These are phyloP conservation scores for Glycine soja DNA, from an alignment of 306 rosid species.

Conservation along the genomic window DNA sequence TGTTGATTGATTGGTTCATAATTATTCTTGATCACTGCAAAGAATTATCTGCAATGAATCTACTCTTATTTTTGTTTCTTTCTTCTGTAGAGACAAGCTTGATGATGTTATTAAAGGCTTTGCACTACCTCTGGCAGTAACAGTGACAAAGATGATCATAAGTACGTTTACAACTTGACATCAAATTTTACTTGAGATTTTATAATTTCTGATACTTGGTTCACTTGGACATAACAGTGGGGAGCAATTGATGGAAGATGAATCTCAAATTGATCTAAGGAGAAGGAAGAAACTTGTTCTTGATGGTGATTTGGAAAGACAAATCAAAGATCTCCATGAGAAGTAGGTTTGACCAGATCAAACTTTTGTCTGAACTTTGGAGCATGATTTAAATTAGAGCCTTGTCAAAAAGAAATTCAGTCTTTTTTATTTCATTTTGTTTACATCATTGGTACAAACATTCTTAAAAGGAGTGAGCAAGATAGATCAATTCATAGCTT, in stretches of 20 bases:
- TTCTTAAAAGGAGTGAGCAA: conserved; percentile 2
- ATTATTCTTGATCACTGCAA: too few species aligned
- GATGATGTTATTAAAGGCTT: too few species aligned
- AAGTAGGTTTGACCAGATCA: too few species aligned
- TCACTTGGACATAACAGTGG: conserved; percentile 59
- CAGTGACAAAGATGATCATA: conserved; percentile 46
- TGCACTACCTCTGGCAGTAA: conserved; percentile 54
- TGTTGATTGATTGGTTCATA: too few species aligned
- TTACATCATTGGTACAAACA: too few species aligned
- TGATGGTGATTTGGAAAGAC: conserved; percentile 66
- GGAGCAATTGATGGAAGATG: conserved; percentile 56
- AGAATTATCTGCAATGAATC: too few species aligned
- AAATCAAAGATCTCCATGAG: conserved; percentile 78
- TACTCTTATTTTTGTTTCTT: too few species aligned
- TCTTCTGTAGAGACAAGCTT: too few species aligned
- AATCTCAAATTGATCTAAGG: conserved; percentile 54
- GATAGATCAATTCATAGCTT: conserved; percentile 4
- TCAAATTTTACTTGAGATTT: conserved; percentile 39
- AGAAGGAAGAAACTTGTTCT: conserved; percentile 72
- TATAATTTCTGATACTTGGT: conserved; percentile 42
- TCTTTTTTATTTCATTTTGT: too few species aligned
- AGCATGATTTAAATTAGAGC: too few species aligned
- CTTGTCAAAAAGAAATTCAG: too few species aligned
- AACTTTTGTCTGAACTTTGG: too few species aligned
- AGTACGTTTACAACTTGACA: conserved; percentile 49